These are phyloP conservation scores for Diutina ranongensis DNA, from an alignment of 1,139 yeast species.

Conservation along the genomic window DNA sequence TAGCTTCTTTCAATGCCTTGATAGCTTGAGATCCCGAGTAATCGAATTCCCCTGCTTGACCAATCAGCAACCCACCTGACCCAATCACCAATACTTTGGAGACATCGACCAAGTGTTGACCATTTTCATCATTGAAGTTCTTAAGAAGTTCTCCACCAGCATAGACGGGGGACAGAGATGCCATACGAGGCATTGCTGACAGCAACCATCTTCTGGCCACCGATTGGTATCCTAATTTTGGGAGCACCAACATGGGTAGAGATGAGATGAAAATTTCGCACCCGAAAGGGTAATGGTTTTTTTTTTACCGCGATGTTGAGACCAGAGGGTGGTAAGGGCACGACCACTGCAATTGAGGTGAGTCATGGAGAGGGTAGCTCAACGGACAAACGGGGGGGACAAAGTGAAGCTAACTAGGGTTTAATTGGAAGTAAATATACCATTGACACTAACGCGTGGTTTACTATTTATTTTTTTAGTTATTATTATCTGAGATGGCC, in stretches of 20 bases:
- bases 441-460: no score
- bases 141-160: constrained; percentile 47
- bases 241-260: constrained; percentile 8
- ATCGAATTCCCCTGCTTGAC: constrained; percentile 99
- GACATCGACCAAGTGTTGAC: constrained; percentile 60
- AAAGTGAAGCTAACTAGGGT: no score
- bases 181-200: constrained; percentile 5
- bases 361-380: no score
- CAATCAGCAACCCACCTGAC: constrained; percentile 95
- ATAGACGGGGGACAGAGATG: constrained; percentile 16
- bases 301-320: constrained; percentile 13
- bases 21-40: constrained; percentile 97
- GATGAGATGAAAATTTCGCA: constrained; percentile 7
- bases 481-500: no score
- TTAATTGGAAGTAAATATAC: no score
- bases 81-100: constrained; percentile 87
- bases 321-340: neutral
- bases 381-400: no score
- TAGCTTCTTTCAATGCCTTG: constrained; percentile 87
- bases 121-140: constrained; percentile 32
- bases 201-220: constrained; percentile 7
- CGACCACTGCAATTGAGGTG: neutral
- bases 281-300: constrained; percentile 14
- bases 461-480: no score
- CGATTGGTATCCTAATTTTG: constrained; percentile 7